These are phyloP conservation scores for Tetrahymena borealis DNA, from an alignment of 73 alveolate species.

Conservation along the genomic window DNA sequence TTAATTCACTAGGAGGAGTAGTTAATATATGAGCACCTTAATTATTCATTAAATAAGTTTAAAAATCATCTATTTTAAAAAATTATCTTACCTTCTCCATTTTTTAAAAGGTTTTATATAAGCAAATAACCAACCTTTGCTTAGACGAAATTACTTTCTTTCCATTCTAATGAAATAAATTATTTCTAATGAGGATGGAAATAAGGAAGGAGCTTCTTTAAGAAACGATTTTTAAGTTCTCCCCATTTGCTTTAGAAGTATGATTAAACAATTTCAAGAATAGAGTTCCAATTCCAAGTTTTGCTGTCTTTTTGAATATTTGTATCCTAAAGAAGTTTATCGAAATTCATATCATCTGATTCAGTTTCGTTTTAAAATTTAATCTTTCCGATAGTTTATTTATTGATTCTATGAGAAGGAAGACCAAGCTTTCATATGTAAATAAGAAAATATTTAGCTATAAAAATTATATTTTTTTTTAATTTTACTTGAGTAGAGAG, in stretches of 20 bases:
- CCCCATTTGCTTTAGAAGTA: not conserved
- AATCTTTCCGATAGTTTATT: constrained; percentile 37
- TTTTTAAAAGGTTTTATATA: not conserved
- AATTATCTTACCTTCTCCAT: not conserved
- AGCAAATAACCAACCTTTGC: not conserved
- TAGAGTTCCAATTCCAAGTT: constrained; percentile 34
- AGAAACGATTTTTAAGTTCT: not conserved
- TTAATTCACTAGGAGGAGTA: not conserved
- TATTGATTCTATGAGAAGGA: constrained; percentile 31
- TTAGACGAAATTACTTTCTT: not conserved
- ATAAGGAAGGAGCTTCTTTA: not conserved
- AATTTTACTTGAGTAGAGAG: constrained; percentile 3
- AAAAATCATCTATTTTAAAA: not conserved
- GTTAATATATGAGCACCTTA: not conserved
- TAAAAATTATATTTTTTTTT: no score
- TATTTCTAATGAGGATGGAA: not conserved
- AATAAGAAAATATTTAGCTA: no score
- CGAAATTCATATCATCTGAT: constrained; percentile 23
- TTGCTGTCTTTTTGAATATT: constrained; percentile 12
- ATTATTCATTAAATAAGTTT: not conserved
- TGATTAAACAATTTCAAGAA: constrained; percentile 7
- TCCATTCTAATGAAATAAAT: not conserved
- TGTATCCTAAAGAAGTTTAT: constrained; percentile 6
- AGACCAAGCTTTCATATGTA: constrained; percentile 19
- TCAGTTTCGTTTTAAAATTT: constrained; percentile 32